Percentiles rank a stretch among this genome's conserved stretches.
These are phyloP conservation scores for Claviceps lovelessii DNA, from an alignment of 2,329 filamentous ascomycete genomes.

Conservation along the genomic window DNA sequence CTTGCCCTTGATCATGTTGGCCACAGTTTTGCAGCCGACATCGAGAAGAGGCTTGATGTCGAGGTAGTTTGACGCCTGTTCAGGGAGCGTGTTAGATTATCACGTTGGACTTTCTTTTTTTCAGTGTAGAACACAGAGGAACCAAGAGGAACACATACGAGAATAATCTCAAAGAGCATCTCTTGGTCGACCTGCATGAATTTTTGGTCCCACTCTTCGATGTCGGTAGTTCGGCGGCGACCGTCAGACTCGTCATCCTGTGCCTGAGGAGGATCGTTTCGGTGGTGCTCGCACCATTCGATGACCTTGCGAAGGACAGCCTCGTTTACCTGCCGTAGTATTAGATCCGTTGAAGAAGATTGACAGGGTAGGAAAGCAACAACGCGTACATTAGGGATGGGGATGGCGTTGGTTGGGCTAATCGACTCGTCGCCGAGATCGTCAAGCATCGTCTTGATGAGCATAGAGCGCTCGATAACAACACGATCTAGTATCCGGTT, in stretches of 20 bases:
- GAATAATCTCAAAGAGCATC: conserved; percentile 98
- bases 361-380: not conserved
- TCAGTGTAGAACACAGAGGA: not conserved
- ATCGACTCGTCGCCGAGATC: conserved; percentile 60
- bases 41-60: conserved; percentile 98
- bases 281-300: conserved; percentile 96
- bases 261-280: conserved; percentile 66
- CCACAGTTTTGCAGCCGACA: conserved; percentile 90
- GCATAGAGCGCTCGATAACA: conserved; percentile 78
- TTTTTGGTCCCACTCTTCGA: conserved; percentile 99
- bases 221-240: conserved; percentile 96
- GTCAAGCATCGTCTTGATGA: conserved; percentile 98
- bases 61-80: conserved; percentile 87
- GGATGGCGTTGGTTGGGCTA: conserved; percentile 52
- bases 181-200: conserved; percentile 99
- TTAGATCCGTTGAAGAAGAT: not conserved
- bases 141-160: conserved; percentile 43
- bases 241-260: conserved; percentile 85
- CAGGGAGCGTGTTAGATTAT: not conserved
- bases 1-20: conserved; percentile 99
- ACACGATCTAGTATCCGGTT: conserved; percentile 45
- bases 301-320: conserved; percentile 89
- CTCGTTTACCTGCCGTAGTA: conserved; percentile 62
- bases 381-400: conserved; percentile 64
- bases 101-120: not conserved